Base-by-base conservation (phyloP, 2,329 filamentous ascomycete species). In the Aspergillus intermedius region DNA sequence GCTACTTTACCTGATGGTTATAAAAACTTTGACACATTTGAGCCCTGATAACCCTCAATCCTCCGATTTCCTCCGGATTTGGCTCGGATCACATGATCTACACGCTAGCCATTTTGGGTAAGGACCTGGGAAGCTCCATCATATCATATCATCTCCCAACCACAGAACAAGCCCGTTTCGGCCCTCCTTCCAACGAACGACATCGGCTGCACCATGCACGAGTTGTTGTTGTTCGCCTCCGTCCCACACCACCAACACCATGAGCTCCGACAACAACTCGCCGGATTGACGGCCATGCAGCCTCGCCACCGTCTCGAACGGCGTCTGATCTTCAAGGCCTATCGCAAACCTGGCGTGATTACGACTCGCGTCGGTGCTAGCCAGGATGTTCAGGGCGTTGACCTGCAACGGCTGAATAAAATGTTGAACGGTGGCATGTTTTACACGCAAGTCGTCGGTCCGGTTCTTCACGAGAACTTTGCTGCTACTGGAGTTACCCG, bases 261-360 rank as follows among this genome's bases (percentile, higher is more conserved):
- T 60, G 80, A 81, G 64, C 73, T 83, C 15, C 69, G 83, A 47
- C 77, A 80, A 60, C 79, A 84, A 57, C 72, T 85, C 42, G 76
- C 80, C 35, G 82, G 81, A 46, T 66, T 83, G 48, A 77, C 80
- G 44, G 79, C 77, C 57, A 80, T 81, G 74, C 81, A 82, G 60
- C 81, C 82, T 35, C 72, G 73, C 57, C 69, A 71, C 49, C 64
- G 75, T 45, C 61, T 76, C 44, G 77, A 83, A 62, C 76, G 80
- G 49, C 75, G 77, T 61, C 66, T 82, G 55, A 64, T 84, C 58
- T 84, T 81, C 73, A 78, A 76, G 56, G 78, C 80, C 49, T 67
- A 68, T 56, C 71, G 74, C 58, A 72, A 77, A 62, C 70, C 65
- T 48, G 71, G 70, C 5, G 55, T 68, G 44, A 59, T 66, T 53